A percentile compares a stretch with the other conserved stretches of the same genome.
Conservation (phyloP, 140 eudicot genomes). For the Flaveria floridana region DNA sequence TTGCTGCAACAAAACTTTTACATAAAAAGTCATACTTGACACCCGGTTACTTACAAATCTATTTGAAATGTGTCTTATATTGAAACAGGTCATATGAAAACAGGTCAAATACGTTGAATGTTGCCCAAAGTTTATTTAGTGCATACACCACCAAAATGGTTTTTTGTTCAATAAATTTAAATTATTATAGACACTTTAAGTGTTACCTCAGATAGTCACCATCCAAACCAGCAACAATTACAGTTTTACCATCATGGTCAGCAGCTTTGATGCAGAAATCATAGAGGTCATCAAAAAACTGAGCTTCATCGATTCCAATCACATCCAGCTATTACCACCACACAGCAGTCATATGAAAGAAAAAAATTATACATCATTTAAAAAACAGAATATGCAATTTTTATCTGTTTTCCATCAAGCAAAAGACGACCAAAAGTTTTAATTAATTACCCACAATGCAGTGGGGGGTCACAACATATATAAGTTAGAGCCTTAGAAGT, state of each 20-base stretch:
- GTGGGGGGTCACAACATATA: not conserved
- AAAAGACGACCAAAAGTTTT: not conserved
- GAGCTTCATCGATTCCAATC: slow-evolving; percentile 98
- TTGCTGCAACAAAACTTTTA: not conserved
- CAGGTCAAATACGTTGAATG: not conserved
- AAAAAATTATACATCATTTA: not conserved
- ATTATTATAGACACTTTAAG: not conserved
- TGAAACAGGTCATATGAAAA: not conserved
- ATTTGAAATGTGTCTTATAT: not conserved
- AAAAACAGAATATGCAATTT: not conserved
- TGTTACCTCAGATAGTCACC: slow-evolving; percentile 89
- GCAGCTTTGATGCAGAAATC: slow-evolving; percentile 89
- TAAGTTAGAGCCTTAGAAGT: not conserved
- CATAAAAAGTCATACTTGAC: not conserved
- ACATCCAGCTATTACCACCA: slow-evolving; percentile 58
- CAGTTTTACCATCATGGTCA: slow-evolving; percentile 89
- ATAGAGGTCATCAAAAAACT: slow-evolving; percentile 82
- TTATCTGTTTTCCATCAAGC: not conserved
- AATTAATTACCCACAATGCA: not conserved
- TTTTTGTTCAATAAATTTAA: too few species aligned
- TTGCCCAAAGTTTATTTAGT: not conserved
- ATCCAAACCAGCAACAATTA: slow-evolving; percentile 95
- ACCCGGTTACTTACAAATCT: not conserved
- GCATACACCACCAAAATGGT: not conserved
- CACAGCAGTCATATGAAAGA: not conserved